These are phyloP conservation scores for Dunaliella primolecta DNA, from an alignment of 139 green algal genomes.

Conservation along the genomic window DNA sequence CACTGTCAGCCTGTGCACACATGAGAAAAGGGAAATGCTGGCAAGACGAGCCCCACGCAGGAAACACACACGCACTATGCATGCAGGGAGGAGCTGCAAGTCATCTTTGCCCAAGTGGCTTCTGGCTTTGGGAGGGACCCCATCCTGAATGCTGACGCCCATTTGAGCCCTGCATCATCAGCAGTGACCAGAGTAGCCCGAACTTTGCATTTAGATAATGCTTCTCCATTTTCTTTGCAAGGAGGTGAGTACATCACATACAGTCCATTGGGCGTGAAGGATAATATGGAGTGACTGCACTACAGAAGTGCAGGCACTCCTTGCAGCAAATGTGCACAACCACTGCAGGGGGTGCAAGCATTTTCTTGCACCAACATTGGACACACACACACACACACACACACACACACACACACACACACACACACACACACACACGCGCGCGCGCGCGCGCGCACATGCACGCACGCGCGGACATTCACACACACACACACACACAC, in stretches of 20 bases:
- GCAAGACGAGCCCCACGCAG: no score
- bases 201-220: constrained; percentile 19
- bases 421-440: no score
- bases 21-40: background rate
- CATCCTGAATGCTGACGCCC: constrained; percentile 37
- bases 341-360: no score
- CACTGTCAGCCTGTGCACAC: no score
- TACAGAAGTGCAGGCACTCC: no score
- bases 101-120: constrained; percentile 31
- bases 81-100: constrained; percentile 38
- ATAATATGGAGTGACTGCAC: no score
- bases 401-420: no score
- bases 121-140: constrained; percentile 28
- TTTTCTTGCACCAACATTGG: no score
- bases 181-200: constrained; percentile 22
- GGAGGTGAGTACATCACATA: constrained; percentile 16
- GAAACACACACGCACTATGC: background rate
- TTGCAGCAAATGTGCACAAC: no score
- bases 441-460: background rate
- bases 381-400: no score
- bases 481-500: constrained; percentile 19
- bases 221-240: constrained; percentile 1
- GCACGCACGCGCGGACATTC: background rate
- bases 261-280: constrained; percentile 8
- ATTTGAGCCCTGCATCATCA: constrained; percentile 56